Evolutionary conservation across 352 stramenopile species (phyloP), one percentile per base, ranked within the genome.

Genomic region (Phytophthora brassicae): DNA sequence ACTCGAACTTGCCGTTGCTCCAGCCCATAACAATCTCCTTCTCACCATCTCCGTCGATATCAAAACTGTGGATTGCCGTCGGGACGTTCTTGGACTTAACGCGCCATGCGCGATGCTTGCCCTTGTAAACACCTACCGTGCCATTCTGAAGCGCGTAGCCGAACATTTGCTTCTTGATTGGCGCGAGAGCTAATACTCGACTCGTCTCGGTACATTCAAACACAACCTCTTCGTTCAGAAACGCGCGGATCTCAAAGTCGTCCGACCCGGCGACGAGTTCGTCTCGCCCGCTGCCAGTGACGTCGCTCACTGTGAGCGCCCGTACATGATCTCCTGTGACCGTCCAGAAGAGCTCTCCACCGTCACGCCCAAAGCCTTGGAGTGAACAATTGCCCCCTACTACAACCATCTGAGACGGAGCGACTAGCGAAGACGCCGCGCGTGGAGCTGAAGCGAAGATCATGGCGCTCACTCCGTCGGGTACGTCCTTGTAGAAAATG

Each of bases 331-430:
- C 92, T 41, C 91, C 90, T 1, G 90, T 96, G 62, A 97, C 92
- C 1, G 89, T 97, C 89, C 89, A 97, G 42, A 96, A 96, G 56
- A 90, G 70, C 66, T 98, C 90, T 19, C 70, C 75, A 29, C 92
- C 91, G 4, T 90, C 75, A 16, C 59, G 65, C 19, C 83, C 79
- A 49, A 97, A 97, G 46, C 91, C 94, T 68, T 92, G 86, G 13
- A 98, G 67, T 9, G 86, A 96, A 68, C 94, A 98, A 56, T 98
- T 97, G 26, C 92, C 92, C 16, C 92, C 94, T 16, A 95, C 89
- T 7, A 98, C 73, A 13, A 94, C 88, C 75, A 98, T 88, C 19
- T 80, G 65, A 3, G 79, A 72, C 4, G 74, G 70, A 16, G 57
- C 46, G 2, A 45, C 72, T 16, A 66, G 67, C 13, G 51, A 58